Base-by-base conservation (phyloP, 2,329 filamentous ascomycete genomes). In the Chrysosporium queenslandicum region DNA sequence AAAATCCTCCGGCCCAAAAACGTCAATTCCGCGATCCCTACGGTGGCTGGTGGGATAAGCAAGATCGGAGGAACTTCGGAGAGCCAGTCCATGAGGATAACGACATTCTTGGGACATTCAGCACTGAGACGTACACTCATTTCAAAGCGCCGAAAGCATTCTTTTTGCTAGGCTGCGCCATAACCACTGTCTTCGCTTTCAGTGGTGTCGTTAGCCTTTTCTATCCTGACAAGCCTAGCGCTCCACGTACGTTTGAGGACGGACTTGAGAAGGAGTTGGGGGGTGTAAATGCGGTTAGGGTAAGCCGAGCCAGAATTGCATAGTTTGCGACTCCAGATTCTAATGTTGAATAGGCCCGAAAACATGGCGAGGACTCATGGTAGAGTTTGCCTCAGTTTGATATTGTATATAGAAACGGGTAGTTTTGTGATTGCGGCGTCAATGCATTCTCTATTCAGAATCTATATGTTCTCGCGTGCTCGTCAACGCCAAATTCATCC, bases 31-130 rank as follows among this genome's bases (percentile, higher is more conserved):
- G 92, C 68, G 92, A 97, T 70, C 92, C 94, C 32, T 81, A 97
- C 68, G 91, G 72, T 66, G 83, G 87, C 66, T 98, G 89, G 88
- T 97, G 89, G 87, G 91, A 98, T 73, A 86, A 89, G 71, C 92
- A 98, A 74, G 92, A 97, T 71, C 84, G 90, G 68, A 82, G 92
- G 64, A 97, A 98, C 78, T 97, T 87, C 68, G 90, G 90, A 71
- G 94, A 98, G 72, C 87, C 91, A 11, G 82, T 94, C 49, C 91
- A 98, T 71, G 94, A 98, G 72, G 92, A 98, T 70, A 86, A 96
- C 71, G 94, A 98, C 68, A 78, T 89, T 53, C 77, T 97, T 53
- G 90, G 89, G 61, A 85, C 95, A 58, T 91, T 98, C 72, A 85
- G 87, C 47, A 82, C 88, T 2, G 83, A 92, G 68, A 84, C 90